Evolutionary conservation across 2,329 filamentous ascomycete genomes (phyloP).

Genomic region (Talaromyces funiculosus): DNA sequence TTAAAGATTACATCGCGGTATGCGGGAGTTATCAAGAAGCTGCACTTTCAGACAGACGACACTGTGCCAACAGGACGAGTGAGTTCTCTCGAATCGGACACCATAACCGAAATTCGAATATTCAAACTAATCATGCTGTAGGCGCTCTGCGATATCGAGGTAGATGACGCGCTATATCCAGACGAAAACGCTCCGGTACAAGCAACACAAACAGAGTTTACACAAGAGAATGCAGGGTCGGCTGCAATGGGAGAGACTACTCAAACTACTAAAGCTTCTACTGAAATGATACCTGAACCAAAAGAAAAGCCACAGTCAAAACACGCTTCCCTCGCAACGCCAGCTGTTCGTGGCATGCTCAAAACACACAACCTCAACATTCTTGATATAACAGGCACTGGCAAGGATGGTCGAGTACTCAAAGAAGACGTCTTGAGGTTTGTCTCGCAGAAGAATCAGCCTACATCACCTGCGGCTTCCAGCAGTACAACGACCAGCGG

Average conservation of each 20-base stretch:
- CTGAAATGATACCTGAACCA: conserved; percentile 17
- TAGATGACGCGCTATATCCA: conserved; percentile 67
- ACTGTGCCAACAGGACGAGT: conserved; percentile 87
- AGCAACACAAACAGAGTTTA: conserved; percentile 20
- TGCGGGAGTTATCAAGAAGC: conserved; percentile 88
- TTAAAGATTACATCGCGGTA: conserved; percentile 89
- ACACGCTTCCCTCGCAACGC: conserved; percentile 74
- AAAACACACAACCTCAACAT: conserved; percentile 78
- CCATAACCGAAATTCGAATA: background rate
- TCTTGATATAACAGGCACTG: conserved; percentile 71
- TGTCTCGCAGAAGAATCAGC: conserved; percentile 49
- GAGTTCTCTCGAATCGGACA: background rate
- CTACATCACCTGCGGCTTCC: background rate
- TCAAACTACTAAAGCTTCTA: background rate
- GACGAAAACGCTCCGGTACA: conserved; percentile 44
- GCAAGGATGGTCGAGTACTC: conserved; percentile 81
- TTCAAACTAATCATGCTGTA: conserved; percentile 28
- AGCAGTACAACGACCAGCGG: conserved; percentile 14
- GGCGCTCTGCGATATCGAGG: conserved; percentile 91
- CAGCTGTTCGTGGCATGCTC: conserved; percentile 81
- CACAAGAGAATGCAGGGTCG: conserved; percentile 20
- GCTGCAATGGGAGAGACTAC: conserved; percentile 6
- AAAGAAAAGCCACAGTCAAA: conserved; percentile 43
- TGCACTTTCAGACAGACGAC: conserved; percentile 92
- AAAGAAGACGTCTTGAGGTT: conserved; percentile 87